A percentile compares a stretch with the other conserved stretches of the same genome.
phyloP scores from a whole-genome alignment of 2,329 filamentous ascomycete genomes.

The Stachybotrys echinatus region DNA sequence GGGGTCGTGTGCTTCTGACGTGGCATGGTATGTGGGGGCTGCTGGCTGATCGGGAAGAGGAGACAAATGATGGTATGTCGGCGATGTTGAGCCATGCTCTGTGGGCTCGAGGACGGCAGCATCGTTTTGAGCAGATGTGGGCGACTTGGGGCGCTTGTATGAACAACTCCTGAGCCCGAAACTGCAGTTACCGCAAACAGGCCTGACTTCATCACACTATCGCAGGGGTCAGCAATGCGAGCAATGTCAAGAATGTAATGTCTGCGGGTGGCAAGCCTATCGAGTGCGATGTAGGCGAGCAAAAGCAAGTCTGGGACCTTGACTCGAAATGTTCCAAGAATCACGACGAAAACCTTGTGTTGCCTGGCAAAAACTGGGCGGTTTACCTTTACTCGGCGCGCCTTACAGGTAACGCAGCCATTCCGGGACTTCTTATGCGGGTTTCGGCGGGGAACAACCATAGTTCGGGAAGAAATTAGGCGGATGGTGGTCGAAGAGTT shows the following conservation, averaged over 20 bases:
- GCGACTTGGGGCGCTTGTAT: not conserved
- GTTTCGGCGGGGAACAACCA: not conserved
- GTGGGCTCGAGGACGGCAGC: not conserved
- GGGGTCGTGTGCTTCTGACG: too few relatives aligned
- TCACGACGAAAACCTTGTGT: too few relatives aligned
- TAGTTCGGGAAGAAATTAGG: not conserved
- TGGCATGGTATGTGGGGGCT: too few relatives aligned
- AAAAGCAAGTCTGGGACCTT: too few relatives aligned
- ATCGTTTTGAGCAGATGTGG: not conserved
- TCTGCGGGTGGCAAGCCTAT: too few relatives aligned
- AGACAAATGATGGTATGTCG: not conserved
- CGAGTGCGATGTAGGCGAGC: too few relatives aligned
- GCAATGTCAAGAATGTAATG: too few relatives aligned
- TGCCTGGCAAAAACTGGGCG: not conserved
- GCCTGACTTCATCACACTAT: constrained; percentile 9
- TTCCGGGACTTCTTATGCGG: constrained; percentile 26
- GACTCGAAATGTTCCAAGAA: too few relatives aligned
- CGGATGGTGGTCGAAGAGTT: too few relatives aligned
- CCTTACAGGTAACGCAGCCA: constrained; percentile 24
- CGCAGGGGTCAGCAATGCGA: not conserved
- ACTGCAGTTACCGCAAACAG: not conserved
- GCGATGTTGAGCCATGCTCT: not conserved
- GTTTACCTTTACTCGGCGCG: constrained; percentile 25
- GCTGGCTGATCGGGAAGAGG: not conserved
- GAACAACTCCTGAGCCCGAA: not conserved